phyloP scores from a whole-genome alignment of 2,329 filamentous ascomycete species.

The Pseudocercospora cruenta region DNA sequence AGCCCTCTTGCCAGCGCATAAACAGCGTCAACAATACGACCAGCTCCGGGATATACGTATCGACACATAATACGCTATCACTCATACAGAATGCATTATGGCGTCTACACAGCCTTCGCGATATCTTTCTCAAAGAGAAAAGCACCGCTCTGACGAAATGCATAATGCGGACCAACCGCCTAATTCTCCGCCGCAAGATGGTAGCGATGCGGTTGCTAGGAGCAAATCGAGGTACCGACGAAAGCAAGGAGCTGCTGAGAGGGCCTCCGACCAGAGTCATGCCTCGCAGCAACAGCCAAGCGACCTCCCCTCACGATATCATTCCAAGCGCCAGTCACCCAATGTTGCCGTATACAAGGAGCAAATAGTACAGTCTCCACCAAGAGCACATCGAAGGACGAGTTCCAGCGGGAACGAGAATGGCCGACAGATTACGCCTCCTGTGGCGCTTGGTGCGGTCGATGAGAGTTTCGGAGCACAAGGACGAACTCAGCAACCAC shows the following conservation, averaged over 20 bases:
- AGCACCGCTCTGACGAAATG: constrained; percentile 21
- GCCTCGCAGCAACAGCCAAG: constrained; percentile 19
- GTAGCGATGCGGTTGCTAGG: constrained; percentile 29
- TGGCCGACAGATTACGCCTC: constrained; percentile 9
- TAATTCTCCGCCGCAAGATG: constrained; percentile 25
- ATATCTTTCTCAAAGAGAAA: constrained; percentile 27
- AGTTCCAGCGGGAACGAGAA: constrained; percentile 14
- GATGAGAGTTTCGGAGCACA: constrained; percentile 10
- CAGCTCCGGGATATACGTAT: not conserved
- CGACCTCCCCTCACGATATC: constrained; percentile 27
- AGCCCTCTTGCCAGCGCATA: not conserved
- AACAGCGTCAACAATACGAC: not conserved
- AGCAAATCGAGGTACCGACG: constrained; percentile 39
- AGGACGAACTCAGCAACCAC: not conserved
- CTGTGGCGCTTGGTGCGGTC: constrained; percentile 17
- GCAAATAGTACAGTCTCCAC: constrained; percentile 19
- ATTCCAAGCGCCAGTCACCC: constrained; percentile 26
- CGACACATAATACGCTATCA: not conserved
- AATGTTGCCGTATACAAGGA: constrained; percentile 23
- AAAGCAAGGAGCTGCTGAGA: constrained; percentile 25
- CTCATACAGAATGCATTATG: constrained; percentile 27
- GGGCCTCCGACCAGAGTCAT: constrained; percentile 17
- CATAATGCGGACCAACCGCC: constrained; percentile 13
- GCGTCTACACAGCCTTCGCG: constrained; percentile 24
- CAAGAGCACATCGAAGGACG: constrained; percentile 19